phyloP scores from a whole-genome alignment of 768 basidiomycete species.

The Collybiopsis confluens region DNA sequence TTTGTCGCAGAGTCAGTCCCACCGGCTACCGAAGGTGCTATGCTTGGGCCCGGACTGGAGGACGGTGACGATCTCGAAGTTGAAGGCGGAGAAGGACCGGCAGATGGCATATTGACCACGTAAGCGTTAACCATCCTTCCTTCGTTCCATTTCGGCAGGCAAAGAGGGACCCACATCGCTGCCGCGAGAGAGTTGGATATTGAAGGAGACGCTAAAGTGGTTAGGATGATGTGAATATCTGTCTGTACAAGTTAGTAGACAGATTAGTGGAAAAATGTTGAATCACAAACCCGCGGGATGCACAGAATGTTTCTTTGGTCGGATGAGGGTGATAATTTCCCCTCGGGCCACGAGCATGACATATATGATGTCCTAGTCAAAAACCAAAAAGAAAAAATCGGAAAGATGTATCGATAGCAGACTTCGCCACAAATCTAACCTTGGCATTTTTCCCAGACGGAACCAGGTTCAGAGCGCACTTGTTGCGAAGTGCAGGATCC shows the following conservation, averaged over 20 bases:
- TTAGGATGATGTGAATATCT: constrained; percentile 92
- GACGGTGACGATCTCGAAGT: background rate
- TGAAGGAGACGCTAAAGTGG: constrained; percentile 82
- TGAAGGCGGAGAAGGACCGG: no score
- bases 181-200: constrained; percentile 72
- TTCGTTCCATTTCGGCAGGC: constrained; percentile 91
- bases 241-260: constrained; percentile 6
- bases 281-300: constrained; percentile 73
- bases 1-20: background rate
- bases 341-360: constrained; percentile 78
- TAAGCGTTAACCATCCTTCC: constrained; percentile 90
- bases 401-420: no score
- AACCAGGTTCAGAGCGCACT: constrained; percentile 76
- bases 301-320: constrained; percentile 91
- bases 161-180: constrained; percentile 93
- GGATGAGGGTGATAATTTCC: constrained; percentile 78
- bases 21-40: background rate
- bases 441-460: constrained; percentile 80
- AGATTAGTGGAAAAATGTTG: background rate
- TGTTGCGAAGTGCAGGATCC: constrained; percentile 62
- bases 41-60: background rate
- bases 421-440: background rate
- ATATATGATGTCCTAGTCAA: constrained; percentile 79
- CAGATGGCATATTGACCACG: constrained; percentile 53
- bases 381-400: no score